Conservation (phyloP, 2,329 filamentous ascomycete species). For the Aspergillus neotritici region DNA sequence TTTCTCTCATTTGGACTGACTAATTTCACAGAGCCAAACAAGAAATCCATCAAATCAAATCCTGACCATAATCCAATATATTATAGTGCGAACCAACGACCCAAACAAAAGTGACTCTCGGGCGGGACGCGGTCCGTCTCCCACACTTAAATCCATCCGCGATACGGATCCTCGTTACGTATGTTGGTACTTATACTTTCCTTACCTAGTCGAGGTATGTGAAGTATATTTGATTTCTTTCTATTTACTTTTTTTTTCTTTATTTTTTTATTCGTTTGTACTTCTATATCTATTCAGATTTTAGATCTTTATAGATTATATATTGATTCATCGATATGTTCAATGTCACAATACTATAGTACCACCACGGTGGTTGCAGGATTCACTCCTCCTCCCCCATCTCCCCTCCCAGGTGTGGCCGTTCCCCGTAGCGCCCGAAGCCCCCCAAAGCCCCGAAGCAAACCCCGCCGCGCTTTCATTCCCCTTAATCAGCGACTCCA, state of each 20-base stretch:
- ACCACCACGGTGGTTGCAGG: constrained; percentile 18
- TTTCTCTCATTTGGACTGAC: neutral
- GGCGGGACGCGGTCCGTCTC: constrained; percentile 21
- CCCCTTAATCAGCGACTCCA: constrained; percentile 1
- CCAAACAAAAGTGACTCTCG: constrained; percentile 16
- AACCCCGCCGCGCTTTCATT: constrained; percentile 8
- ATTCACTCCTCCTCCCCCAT: constrained; percentile 14
- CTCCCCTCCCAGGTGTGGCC: constrained; percentile 9
- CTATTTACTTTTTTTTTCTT: no score
- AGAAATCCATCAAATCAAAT: no score
- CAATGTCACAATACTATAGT: no score
- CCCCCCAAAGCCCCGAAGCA: no score
- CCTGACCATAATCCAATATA: no score
- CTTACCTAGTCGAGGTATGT: no score
- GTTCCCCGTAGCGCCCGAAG: constrained; percentile 13
- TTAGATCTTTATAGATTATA: no score
- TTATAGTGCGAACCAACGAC: neutral
- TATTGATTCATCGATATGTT: no score
- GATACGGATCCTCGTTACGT: neutral
- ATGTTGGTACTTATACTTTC: no score
- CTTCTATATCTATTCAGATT: no score
- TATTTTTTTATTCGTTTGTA: constrained; percentile 6
- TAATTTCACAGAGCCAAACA: neutral
- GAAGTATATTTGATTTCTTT: no score
- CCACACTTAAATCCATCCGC: constrained; percentile 12